Percentiles rank a stretch among this genome's conserved stretches.
Evolutionary conservation across 108 stramenopile species (phyloP).

Genomic region (Pseudonitzschia pungens): DNA sequence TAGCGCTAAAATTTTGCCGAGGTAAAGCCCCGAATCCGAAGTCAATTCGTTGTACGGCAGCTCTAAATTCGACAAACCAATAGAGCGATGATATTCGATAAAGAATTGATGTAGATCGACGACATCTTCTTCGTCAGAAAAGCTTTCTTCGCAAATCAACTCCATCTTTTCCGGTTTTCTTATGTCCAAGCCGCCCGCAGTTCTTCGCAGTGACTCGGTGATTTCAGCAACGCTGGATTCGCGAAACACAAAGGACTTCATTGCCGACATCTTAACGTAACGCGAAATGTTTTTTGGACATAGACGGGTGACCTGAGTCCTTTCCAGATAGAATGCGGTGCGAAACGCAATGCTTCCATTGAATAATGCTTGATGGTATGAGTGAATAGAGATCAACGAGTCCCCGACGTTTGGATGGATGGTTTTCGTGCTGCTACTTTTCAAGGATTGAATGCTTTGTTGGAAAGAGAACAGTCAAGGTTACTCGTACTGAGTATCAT

Average conservation of each 20-base stretch:
- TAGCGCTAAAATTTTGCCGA: slow-evolving; percentile 25
- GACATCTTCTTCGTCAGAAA: slow-evolving; percentile 22
- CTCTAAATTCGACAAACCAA: slow-evolving; percentile 25
- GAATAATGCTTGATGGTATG: too few relatives aligned
- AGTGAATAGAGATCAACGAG: too few relatives aligned
- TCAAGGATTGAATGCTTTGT: too few relatives aligned
- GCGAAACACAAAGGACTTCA: not conserved
- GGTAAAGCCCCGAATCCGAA: slow-evolving; percentile 1
- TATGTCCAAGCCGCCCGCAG: not conserved
- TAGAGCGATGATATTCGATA: slow-evolving; percentile 9
- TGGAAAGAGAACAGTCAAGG: too few relatives aligned
- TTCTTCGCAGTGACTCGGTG: not conserved
- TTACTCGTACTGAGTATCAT: too few relatives aligned
- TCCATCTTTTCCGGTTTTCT: slow-evolving; percentile 9
- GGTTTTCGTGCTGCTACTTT: too few relatives aligned
- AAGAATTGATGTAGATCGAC: slow-evolving; percentile 15
- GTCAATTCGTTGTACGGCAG: slow-evolving; percentile 38
- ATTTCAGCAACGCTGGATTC: not conserved
- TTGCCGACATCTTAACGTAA: not conserved
- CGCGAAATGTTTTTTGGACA: too few relatives aligned
- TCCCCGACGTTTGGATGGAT: too few relatives aligned
- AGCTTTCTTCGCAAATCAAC: slow-evolving; percentile 24
- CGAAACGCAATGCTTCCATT: too few relatives aligned
- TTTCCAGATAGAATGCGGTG: too few relatives aligned
- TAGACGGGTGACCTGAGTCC: too few relatives aligned